Evolutionary conservation across 768 basidiomycete species (phyloP).

Genomic region (Clitopilus passeckerianus): DNA sequence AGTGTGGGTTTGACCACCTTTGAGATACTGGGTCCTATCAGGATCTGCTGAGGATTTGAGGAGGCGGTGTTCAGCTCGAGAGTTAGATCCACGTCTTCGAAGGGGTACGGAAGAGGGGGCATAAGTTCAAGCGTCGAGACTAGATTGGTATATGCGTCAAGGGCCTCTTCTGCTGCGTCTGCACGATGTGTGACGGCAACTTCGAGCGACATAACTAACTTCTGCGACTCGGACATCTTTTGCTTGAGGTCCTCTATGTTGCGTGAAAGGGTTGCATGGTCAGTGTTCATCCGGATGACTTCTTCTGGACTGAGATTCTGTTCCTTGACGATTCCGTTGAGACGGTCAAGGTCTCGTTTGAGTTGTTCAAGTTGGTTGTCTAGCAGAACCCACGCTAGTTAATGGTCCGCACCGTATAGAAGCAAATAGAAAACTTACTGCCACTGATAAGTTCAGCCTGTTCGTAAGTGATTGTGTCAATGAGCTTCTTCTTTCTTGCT

Average conservation of each 20-base stretch:
- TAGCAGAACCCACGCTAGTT: slow-evolving; percentile 20
- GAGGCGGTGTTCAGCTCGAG: slow-evolving; percentile 79
- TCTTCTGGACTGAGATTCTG: slow-evolving; percentile 94
- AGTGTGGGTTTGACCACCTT: slow-evolving; percentile 76
- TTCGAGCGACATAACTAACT: slow-evolving; percentile 73
- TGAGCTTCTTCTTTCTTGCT: slow-evolving; percentile 60
- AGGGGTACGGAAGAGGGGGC: slow-evolving; percentile 66
- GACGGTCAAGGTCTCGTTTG: slow-evolving; percentile 55
- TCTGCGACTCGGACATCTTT: slow-evolving; percentile 71
- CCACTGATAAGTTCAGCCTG: slow-evolving; percentile 57
- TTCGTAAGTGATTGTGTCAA: slow-evolving; percentile 62
- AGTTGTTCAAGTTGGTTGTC: slow-evolving; percentile 60
- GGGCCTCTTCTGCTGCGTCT: slow-evolving; percentile 75
- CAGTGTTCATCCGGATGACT: slow-evolving; percentile 85
- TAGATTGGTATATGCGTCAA: slow-evolving; percentile 74
- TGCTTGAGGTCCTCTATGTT: slow-evolving; percentile 73
- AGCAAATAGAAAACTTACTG: slow-evolving; percentile 30
- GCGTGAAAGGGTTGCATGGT: slow-evolving; percentile 73
- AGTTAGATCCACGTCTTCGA: slow-evolving; percentile 69
- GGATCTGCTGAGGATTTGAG: slow-evolving; percentile 63
- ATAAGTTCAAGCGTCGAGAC: slow-evolving; percentile 74
- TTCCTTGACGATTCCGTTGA: slow-evolving; percentile 64
- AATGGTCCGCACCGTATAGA: neutral
- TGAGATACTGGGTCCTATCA: slow-evolving; percentile 66
- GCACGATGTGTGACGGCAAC: slow-evolving; percentile 77